Base-by-base conservation (phyloP, 176 grass and related monocot genomes). In the Avena eriantha region DNA sequence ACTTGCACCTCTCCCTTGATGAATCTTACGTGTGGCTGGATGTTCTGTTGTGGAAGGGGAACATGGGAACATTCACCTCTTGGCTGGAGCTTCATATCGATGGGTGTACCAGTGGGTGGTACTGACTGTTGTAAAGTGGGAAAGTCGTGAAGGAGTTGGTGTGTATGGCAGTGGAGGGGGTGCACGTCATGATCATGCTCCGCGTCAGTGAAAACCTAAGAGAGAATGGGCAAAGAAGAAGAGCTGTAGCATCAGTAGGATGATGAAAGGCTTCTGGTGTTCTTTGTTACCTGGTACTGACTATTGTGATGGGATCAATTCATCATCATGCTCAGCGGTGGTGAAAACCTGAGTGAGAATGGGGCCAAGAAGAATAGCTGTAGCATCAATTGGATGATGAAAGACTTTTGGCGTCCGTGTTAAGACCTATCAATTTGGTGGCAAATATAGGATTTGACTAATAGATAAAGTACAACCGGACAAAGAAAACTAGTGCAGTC, bases 51-150 rank as follows among this genome's bases (percentile, higher is more conserved):
- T 14, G 70, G 43, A 47, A 46, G 41, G 35, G 69, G 41, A 45
- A 73, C 69, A 23, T 73, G 69, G 70, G 70, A 48, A 24, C 41
- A 73, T 41, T 41, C 39, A 7, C 39, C 43, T 14, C 45, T 15
- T 8, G 45, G 43, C 12, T 74, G 71, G 71, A 74, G 71, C n/a
- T 74, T 74, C 71, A 74, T 23, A 73, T 74, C 11, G 43, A 74
- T 6, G n/a, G n/a, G n/a, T 48, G 43, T 49, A 68, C 65, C 65
- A 68, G 31, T 68, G 31, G 65, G 51, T 55, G 16, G 65, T 68
- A 68, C 65, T 68, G 31, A 35, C 31, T 67, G 23, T 63, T 63
- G 59, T 63, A 23, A 63, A 26, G 59, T 11, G 11, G 24, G 23
- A 22, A 63, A 26, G 24, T 14, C 24, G 22, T 19, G 70, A 15